These are phyloP conservation scores for Metroxylon sagu DNA, from an alignment of 176 grass and related monocot species.

Conservation along the genomic window DNA sequence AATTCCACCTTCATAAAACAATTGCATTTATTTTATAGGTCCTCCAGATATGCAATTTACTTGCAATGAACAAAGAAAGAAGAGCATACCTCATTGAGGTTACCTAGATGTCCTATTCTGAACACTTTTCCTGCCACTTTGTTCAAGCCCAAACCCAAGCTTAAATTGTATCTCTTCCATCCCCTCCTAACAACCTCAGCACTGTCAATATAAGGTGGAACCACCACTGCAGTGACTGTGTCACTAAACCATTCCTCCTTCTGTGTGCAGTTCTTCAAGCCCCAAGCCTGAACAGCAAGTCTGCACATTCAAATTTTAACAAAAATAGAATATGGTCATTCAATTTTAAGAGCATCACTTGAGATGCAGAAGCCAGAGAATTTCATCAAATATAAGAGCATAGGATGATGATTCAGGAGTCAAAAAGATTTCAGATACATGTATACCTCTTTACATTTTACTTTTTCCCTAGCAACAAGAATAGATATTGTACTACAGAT, in stretches of 20 bases:
- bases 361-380: too few species aligned
- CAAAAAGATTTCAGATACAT: too few species aligned
- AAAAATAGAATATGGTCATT: background rate
- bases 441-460: too few species aligned
- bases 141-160: constrained; percentile 11
- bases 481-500: too few species aligned
- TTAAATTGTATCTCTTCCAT: constrained; percentile 15
- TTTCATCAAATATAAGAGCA: too few species aligned
- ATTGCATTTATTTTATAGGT: too few species aligned
- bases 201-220: constrained; percentile 69
- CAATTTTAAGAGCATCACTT: too few species aligned
- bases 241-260: constrained; percentile 88
- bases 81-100: constrained; percentile 69
- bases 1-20: too few species aligned
- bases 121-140: constrained; percentile 67
- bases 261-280: constrained; percentile 89
- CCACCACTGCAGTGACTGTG: constrained; percentile 83
- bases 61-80: background rate
- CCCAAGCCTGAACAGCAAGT: constrained; percentile 87
- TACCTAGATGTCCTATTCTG: constrained; percentile 88
- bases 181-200: constrained; percentile 33
- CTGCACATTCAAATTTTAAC: constrained; percentile 17
- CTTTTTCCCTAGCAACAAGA: too few species aligned
- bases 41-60: too few species aligned
- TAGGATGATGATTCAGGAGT: too few species aligned